These are phyloP conservation scores for Termitomyces sp. DNA, from an alignment of 768 basidiomycete species.

Conservation along the genomic window DNA sequence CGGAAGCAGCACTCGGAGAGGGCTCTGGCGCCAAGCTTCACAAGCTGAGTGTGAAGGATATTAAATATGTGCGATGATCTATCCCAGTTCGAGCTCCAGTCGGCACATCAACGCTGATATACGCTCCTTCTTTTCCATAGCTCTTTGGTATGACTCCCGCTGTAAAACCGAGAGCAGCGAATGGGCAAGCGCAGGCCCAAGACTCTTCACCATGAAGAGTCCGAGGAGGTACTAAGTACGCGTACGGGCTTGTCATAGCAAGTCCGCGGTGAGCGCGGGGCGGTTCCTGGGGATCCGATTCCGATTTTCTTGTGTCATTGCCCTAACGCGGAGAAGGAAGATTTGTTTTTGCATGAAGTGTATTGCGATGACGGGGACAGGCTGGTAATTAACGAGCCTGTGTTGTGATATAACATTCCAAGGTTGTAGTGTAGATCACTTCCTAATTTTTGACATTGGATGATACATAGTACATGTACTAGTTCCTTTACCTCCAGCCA, in stretches of 20 bases:
- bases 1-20: constrained; percentile 72
- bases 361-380: not conserved
- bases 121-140: constrained; percentile 14
- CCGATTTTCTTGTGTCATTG: not conserved
- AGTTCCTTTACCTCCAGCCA: not conserved
- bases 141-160: constrained; percentile 37
- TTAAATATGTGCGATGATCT: constrained; percentile 50
- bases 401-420: not conserved
- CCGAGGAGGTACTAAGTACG: not conserved
- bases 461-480: not conserved
- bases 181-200: constrained; percentile 1
- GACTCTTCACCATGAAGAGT: not conserved
- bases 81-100: not conserved
- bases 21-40: constrained; percentile 59
- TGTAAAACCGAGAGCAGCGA: not conserved
- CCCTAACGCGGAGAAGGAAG: not conserved
- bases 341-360: not conserved
- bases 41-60: constrained; percentile 67
- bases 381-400: not conserved
- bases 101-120: not conserved
- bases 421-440: not conserved
- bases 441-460: not conserved
- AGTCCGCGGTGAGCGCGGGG: constrained; percentile 4
- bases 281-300: not conserved
- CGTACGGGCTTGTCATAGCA: not conserved